phyloP scores from a whole-genome alignment of 2,329 filamentous ascomycete species.

The Apiospora saccharicola region DNA sequence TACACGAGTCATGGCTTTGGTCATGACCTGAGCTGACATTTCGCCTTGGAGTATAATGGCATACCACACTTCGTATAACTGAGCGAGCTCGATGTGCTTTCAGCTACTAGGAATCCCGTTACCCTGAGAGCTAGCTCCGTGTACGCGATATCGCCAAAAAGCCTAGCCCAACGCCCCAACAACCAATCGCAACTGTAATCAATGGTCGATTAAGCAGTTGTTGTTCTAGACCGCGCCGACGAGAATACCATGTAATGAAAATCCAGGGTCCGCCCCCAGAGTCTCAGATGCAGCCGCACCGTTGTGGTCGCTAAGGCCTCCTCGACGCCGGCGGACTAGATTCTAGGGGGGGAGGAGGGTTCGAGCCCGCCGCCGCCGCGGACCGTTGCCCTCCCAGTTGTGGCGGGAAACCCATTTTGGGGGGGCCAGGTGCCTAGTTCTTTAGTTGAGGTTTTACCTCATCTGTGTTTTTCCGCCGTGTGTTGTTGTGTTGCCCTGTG shows the following conservation, averaged over 20 bases:
- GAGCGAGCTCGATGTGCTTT: no score
- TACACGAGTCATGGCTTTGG: not conserved
- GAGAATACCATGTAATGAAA: not conserved
- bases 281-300: not conserved
- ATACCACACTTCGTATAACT: no score
- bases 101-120: no score
- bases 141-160: not conserved
- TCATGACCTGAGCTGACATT: not conserved
- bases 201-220: not conserved
- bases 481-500: not conserved
- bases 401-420: not conserved
- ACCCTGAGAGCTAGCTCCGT: not conserved
- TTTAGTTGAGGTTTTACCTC: not conserved
- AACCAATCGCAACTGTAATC: no score
- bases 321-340: not conserved
- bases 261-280: conserved; percentile 12
- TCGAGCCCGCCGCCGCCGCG: not conserved
- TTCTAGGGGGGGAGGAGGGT: not conserved
- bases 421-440: no score
- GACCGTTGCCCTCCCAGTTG: not conserved
- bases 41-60: not conserved
- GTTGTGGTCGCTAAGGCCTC: not conserved
- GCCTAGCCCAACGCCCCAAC: not conserved
- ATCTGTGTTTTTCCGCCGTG: not conserved
- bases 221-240: not conserved